Percentiles rank a stretch among this genome's conserved stretches.
Evolutionary conservation across 768 basidiomycete species (phyloP).

Genomic region (Grammothele lineata): DNA sequence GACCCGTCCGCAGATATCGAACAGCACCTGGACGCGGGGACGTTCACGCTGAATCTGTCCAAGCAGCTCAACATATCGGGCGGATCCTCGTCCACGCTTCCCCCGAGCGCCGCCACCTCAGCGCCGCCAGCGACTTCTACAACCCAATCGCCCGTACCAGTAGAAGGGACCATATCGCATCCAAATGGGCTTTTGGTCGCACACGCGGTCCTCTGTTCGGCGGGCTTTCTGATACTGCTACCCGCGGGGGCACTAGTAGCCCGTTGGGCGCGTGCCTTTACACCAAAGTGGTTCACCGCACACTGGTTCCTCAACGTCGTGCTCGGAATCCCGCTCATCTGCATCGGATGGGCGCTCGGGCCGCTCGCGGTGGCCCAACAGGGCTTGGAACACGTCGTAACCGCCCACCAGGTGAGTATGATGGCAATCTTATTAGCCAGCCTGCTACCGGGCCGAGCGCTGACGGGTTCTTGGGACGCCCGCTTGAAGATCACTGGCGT

Average conservation of each 20-base stretch:
- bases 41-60: conserved; percentile 30
- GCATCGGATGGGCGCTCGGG: conserved; percentile 45
- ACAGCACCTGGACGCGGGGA: conserved; percentile 34
- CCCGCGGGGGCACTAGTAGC: conserved; percentile 52
- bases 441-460: not conserved
- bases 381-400: conserved; percentile 38
- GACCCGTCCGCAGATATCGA: conserved; percentile 28
- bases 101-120: not conserved
- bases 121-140: conserved; percentile 13
- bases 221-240: conserved; percentile 54
- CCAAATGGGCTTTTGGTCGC: conserved; percentile 35
- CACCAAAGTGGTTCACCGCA: conserved; percentile 50
- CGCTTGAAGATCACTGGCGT: conserved; percentile 45
- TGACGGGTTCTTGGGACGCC: not conserved
- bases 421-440: not conserved
- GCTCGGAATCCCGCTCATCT: conserved; percentile 46
- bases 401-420: conserved; percentile 44
- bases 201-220: conserved; percentile 47
- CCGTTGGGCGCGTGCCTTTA: conserved; percentile 49
- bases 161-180: not conserved
- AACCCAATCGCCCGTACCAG: too few species aligned
- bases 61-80: conserved; percentile 17
- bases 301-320: conserved; percentile 49
- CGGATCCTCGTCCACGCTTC: conserved; percentile 13
- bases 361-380: conserved; percentile 42